Evolutionary conservation across 2,329 filamentous ascomycete species (phyloP).

Genomic region (Cyphellophora europaea): DNA sequence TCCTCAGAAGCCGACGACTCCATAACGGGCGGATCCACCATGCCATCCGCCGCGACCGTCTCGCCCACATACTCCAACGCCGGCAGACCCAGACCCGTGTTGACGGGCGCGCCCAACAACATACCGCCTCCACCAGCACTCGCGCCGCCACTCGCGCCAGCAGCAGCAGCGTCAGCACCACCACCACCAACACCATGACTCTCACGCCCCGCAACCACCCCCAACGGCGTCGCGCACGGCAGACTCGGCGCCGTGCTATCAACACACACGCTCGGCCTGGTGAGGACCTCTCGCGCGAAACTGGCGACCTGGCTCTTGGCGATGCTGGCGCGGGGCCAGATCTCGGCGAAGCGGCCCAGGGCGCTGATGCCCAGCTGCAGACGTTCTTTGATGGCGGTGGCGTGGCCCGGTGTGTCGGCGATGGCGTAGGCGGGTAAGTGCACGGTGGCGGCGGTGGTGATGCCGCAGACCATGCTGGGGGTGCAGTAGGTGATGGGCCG

Average conservation of each 20-base stretch:
- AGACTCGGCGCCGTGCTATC: constrained; percentile 11
- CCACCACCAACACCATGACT: too few relatives aligned
- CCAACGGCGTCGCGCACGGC: too few relatives aligned
- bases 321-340: constrained; percentile 22
- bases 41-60: too few relatives aligned
- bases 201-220: too few relatives aligned
- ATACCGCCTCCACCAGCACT: too few relatives aligned
- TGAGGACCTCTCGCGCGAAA: constrained; percentile 16
- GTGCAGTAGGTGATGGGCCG: constrained; percentile 60
- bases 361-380: constrained; percentile 23
- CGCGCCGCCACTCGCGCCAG: too few relatives aligned
- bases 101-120: too few relatives aligned
- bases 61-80: too few relatives aligned
- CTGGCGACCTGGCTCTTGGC: constrained; percentile 21
- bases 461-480: constrained; percentile 73
- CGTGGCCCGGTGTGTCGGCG: constrained; percentile 29
- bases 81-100: too few relatives aligned
- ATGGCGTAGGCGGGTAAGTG: constrained; percentile 70
- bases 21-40: too few relatives aligned
- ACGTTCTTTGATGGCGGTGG: constrained; percentile 20
- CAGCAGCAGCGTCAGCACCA: too few relatives aligned
- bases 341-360: constrained; percentile 21
- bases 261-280: constrained; percentile 8
- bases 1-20: too few relatives aligned
- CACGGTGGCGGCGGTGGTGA: constrained; percentile 70